These are phyloP conservation scores for Stagonosporopsis chrysanthemi DNA, from an alignment of 2,329 filamentous ascomycete species.

Conservation along the genomic window DNA sequence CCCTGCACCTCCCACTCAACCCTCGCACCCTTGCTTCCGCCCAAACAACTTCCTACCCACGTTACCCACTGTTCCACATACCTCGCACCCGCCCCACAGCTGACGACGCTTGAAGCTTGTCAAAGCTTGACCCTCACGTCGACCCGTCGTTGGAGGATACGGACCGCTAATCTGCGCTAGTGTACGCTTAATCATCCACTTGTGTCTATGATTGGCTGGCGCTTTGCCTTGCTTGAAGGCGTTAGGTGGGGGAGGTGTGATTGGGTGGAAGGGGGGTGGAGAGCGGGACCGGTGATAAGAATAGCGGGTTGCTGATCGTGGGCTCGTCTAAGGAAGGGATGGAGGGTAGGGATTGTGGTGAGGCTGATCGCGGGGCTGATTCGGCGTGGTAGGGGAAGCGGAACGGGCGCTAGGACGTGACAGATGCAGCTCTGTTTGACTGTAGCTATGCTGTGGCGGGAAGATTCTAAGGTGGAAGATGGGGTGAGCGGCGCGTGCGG, in stretches of 20 bases:
- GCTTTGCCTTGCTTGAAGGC: not conserved
- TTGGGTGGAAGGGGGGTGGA: not conserved
- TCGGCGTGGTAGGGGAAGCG: not conserved
- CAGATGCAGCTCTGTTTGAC: not conserved
- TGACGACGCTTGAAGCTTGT: conserved; percentile 7
- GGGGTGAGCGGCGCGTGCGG: not conserved
- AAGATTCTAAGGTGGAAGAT: not conserved
- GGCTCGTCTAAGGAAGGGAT: not conserved
- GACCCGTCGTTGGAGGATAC: conserved; percentile 2
- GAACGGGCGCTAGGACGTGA: not conserved
- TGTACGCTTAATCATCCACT: not conserved
- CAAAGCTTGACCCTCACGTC: conserved; percentile 6
- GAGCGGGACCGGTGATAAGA: not conserved
- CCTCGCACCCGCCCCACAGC: not conserved
- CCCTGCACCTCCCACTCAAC: not conserved
- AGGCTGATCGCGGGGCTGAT: not conserved
- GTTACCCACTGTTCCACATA: not conserved
- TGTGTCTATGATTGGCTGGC: not conserved
- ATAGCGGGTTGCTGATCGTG: not conserved
- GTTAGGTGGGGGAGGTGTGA: not conserved
- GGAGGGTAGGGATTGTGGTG: not conserved
- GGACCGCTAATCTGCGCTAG: conserved; percentile 1
- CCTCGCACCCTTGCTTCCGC: not conserved
- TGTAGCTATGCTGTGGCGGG: not conserved
- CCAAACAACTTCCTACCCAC: not conserved